Base-by-base conservation (phyloP, 306 rosid genomes). In the Malus sieversii region DNA sequence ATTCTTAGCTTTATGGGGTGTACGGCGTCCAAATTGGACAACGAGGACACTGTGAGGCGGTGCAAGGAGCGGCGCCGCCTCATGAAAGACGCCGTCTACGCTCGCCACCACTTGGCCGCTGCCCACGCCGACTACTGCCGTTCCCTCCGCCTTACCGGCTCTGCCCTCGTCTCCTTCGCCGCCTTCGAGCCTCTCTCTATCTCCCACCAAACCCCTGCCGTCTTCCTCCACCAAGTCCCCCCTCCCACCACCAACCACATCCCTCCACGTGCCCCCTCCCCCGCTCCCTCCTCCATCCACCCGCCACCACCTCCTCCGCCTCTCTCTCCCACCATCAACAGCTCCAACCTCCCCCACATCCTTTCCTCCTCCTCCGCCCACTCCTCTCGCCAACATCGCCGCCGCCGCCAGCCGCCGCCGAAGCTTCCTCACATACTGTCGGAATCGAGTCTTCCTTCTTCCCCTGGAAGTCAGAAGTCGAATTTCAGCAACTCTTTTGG, bases 51-150 rank as follows among this genome's bases (percentile, higher is more conserved):
- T 0, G 99, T 96, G 6, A 82, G 91, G 67, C 93, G 99, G 38
- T 92, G 99, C 83, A 96, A 92, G 88, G 97, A 96, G 70, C 90
- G 99, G 6, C 98, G 99, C 61, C 92, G 93, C 69, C 89, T 96
- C 20, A 96, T 96, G 89, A 96, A 89, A 70, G 91, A 92, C 52
- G 92, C 98, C 0, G 97, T 96, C 10, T 70, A 69, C 74, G 87
- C 99, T 2, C 97, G 99, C 70, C 93, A 92, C 82, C 96, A 85
- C 81, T 84, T 96, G 3, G 99, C 98, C n/a, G 96, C 98, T 0
- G 97, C 99, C 0, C 99, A 96, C 77, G 90, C 98, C 44, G 97
- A 96, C 84, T 96, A 96, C 82, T 87, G 95, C 76, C 95, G 97
- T 45, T 92, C 91, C 48, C 99, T 96, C 86, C 96, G 94, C 32